Evolutionary conservation across 495 filamentous ascomycete species (phyloP).

Genomic region (Penicillium antarcticum): DNA sequence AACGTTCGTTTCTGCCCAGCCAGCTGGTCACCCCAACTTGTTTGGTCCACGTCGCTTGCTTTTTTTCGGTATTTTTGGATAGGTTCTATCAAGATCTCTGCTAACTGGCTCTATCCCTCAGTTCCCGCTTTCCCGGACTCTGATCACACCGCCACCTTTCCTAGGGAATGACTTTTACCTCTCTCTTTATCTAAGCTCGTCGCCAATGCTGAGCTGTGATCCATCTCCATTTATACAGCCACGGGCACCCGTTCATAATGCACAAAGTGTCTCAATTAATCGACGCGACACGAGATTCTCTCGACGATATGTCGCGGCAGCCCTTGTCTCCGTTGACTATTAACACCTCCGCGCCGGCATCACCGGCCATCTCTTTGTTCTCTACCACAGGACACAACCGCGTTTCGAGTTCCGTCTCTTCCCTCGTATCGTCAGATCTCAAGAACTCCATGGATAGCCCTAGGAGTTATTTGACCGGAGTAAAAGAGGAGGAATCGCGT

Average conservation of each 20-base stretch:
- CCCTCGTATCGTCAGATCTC: slow-evolving; percentile 50
- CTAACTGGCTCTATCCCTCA: slow-evolving; percentile 6
- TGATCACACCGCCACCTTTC: slow-evolving; percentile 23
- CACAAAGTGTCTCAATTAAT: slow-evolving; percentile 16
- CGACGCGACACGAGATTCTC: slow-evolving; percentile 19
- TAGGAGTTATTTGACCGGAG: slow-evolving; percentile 47
- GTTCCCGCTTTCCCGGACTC: slow-evolving; percentile 8
- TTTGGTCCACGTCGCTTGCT: slow-evolving; percentile 17
- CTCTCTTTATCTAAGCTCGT: background rate
- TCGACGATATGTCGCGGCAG: slow-evolving; percentile 20
- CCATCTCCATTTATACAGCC: slow-evolving; percentile 3
- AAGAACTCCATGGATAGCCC: slow-evolving; percentile 51
- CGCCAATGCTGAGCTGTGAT: slow-evolving; percentile 18
- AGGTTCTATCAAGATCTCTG: background rate
- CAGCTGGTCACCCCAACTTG: slow-evolving; percentile 15
- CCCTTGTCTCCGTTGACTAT: slow-evolving; percentile 31
- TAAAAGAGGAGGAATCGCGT: slow-evolving; percentile 49
- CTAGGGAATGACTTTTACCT: slow-evolving; percentile 7
- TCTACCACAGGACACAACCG: slow-evolving; percentile 38
- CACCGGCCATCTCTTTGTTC: slow-evolving; percentile 42
- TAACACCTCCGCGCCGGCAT: slow-evolving; percentile 42
- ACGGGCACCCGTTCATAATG: slow-evolving; percentile 15
- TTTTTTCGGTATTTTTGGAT: slow-evolving; percentile 3
- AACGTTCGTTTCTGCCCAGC: slow-evolving; percentile 21
- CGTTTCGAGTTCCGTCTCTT: slow-evolving; percentile 59